Evolutionary conservation across 805 yeast genomes (phyloP), one percentile per base, ranked within the genome.

Genomic region (Lachancea waltii): DNA sequence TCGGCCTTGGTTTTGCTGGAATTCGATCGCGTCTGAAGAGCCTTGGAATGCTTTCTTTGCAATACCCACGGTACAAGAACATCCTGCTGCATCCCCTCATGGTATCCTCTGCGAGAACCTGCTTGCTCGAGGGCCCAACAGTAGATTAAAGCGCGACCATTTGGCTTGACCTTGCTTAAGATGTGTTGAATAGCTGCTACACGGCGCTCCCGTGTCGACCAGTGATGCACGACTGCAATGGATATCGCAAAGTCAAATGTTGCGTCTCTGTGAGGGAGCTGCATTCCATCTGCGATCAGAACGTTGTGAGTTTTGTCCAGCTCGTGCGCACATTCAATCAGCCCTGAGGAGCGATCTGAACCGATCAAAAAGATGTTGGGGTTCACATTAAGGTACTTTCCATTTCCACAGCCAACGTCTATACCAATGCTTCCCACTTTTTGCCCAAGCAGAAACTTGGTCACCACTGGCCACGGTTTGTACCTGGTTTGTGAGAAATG

Each of bases 51-150:
- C 43, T 69, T 71, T 39, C 69, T 68, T 46, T 77, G 77, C 21
- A 80, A 63, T 2, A 89, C 95, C 98, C 98, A 92, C 0, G 98
- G 98, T 14, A 92, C 95, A 51, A 92, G 63, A 1, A 90, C 84
- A 56, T 92, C 98, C 57, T 85, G 97, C 38, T 83, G 87, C 76
- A 82, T 87, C 8, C 94, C 95, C 48, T 79, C 89, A 47, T 82
- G 79, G 63, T 86, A 92, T 0, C 97, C 97, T 50, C 97, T 70
- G 48, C 97, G 70, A 0, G 95, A 83, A 17, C 69, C 72, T 41
- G 80, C 83, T 59, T 92, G 98, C 48, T 92, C 98, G 36, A 92
- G 62, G 0, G 98, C 98, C 98, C 98, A 92, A 36, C 95, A 94
- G 58, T 90, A 92, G 6, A 92, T 73, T 50, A 92, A 63, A 0